Base-by-base conservation (phyloP, 164 flowering plant genomes). In the Annona cherimola region DNA sequence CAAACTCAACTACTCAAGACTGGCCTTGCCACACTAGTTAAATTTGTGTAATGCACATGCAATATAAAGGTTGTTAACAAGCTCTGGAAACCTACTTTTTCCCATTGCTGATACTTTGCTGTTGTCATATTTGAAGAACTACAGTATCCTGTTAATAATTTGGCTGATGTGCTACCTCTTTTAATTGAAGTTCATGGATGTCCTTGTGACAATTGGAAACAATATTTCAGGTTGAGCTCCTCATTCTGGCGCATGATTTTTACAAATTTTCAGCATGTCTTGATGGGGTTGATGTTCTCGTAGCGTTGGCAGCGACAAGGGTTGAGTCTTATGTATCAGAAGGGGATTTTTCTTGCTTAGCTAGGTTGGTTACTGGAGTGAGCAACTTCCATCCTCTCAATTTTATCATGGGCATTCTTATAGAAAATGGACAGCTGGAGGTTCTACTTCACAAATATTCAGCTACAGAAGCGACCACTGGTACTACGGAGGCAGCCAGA, bases 241-340 rank as follows among this genome's bases (percentile, higher is more conserved):
- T 96, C 64, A 96, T 96, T 78, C 81, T 96, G 66, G 89, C 98
- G 12, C 99, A 96, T 78, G 98, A 93, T 84, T 96, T 96, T 85
- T 96, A 96, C 89, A 93, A 93, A 78, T 89, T 89, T 57, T 96
- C 99, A 43, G 88, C 98, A 9, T 96, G 99, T 82, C 97, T 96
- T 6, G 99, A 96, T 82, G 99, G 99, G 73, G 99, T 96, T 74
- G 99, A 96, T 84, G 98, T 96, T 76, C 96, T 96, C 66, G 97
- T 96, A 72, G 92, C 97, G 75, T 98, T 96, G 75, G 98, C 99
- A 44, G 99, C 98, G 66, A 92, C 96, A 70, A 86, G 97, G 82
- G 98, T 96, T 44, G 99, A 96, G 73, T 89, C 97, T 70, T 96
- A 96, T 84, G 99, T 96, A 2, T 80, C 87, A 65, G 99, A 96